A percentile compares a stretch with the other conserved stretches of the same genome.
Evolutionary conservation across 2,329 filamentous ascomycete genomes (phyloP).

Genomic region (Dactylella cylindrospora): DNA sequence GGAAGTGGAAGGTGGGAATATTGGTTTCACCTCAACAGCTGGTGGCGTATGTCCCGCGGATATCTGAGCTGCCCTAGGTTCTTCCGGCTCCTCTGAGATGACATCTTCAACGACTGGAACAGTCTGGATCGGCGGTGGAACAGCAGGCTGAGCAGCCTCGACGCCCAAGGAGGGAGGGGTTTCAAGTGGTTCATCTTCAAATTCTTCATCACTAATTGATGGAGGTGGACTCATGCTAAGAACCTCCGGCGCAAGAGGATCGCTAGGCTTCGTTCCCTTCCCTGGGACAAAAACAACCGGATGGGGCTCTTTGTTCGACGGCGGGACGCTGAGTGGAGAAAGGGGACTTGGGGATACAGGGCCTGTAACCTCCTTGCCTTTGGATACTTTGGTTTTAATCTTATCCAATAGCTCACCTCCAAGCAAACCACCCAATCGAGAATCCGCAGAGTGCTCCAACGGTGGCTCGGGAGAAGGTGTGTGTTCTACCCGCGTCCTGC

Average conservation of each 20-base stretch:
- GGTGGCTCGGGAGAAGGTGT: conserved; percentile 30
- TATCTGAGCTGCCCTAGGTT: conserved; percentile 19
- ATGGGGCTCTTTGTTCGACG: too few species aligned
- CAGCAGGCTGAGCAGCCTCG: too few species aligned
- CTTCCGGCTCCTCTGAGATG: not conserved
- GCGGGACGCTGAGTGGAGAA: too few species aligned
- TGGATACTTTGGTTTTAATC: too few species aligned
- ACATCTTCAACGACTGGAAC: not conserved
- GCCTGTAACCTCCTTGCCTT: too few species aligned
- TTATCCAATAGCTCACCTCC: conserved; percentile 20
- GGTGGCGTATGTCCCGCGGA: conserved; percentile 28
- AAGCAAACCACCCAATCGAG: conserved; percentile 25
- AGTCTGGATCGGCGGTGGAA: conserved; percentile 2
- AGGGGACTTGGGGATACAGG: too few species aligned
- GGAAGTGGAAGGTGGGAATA: conserved; percentile 24
- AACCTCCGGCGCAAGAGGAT: conserved; percentile 33
- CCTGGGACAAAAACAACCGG: too few species aligned
- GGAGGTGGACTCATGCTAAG: conserved; percentile 28
- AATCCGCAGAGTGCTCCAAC: conserved; percentile 22
- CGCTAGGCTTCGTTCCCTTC: too few species aligned
- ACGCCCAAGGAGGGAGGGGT: not conserved
- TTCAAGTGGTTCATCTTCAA: conserved; percentile 18
- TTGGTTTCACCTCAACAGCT: conserved; percentile 31
- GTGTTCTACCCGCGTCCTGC: conserved; percentile 29
- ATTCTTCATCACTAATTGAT: conserved; percentile 29